phyloP scores from a whole-genome alignment of 139 green algal species.

The Picochlorum sp. region DNA sequence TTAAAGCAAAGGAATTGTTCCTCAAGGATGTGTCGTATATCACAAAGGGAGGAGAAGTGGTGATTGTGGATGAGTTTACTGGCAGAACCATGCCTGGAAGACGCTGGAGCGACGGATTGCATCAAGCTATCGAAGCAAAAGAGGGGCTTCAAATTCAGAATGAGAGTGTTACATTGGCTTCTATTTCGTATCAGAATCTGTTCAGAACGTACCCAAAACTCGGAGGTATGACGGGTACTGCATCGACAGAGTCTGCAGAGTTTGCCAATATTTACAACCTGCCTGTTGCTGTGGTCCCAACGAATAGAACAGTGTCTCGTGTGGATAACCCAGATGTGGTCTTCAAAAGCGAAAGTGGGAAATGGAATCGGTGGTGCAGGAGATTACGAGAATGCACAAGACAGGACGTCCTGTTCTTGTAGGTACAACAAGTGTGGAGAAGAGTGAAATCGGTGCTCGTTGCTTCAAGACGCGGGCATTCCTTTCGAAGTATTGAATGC shows the following conservation, averaged over 20 bases:
- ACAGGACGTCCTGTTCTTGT: constrained; percentile 86
- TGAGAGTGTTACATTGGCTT: constrained; percentile 89
- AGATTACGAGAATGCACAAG: constrained; percentile 86
- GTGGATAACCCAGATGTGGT: constrained; percentile 92
- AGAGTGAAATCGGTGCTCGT: constrained; percentile 60
- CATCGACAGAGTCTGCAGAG: constrained; percentile 88
- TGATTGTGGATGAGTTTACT: constrained; percentile 99
- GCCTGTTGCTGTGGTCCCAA: constrained; percentile 72
- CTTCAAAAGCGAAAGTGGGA: constrained; percentile 60
- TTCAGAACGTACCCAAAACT: constrained; percentile 71
- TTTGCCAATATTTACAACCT: constrained; percentile 96
- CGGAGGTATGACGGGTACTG: constrained; percentile 87
- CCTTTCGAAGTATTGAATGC: constrained; percentile 91
- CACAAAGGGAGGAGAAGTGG: constrained; percentile 75
- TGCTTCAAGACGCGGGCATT: constrained; percentile 68
- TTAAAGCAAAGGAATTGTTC: constrained; percentile 98
- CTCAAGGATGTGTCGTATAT: constrained; percentile 92
- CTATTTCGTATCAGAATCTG: constrained; percentile 93
- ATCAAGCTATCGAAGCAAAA: constrained; percentile 97
- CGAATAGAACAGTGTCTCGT: constrained; percentile 44
- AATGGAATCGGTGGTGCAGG: constrained; percentile 80
- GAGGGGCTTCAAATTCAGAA: constrained; percentile 91
- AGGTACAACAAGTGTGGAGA: constrained; percentile 89
- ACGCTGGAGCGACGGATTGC: constrained; percentile 85
- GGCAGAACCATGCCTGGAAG: constrained; percentile 87